Conservation (phyloP, 1,284 basidiomycete species). For the Schizophyllum commune region DNA sequence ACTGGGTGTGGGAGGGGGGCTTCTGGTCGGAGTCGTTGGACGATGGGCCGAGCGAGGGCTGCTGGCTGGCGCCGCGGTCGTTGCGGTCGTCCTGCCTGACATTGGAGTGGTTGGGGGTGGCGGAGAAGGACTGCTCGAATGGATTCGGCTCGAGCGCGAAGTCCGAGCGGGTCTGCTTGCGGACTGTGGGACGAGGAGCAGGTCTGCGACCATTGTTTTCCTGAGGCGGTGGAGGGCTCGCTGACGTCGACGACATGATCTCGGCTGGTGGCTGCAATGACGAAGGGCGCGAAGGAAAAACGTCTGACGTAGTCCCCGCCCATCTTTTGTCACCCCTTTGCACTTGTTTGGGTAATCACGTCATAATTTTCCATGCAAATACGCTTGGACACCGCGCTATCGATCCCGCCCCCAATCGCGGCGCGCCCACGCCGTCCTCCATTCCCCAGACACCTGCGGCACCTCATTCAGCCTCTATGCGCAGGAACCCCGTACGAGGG, state of each 20-base stretch:
- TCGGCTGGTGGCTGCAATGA: background rate
- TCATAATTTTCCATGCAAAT: background rate
- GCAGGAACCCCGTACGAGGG: no score
- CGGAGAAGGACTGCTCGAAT: constrained; percentile 89
- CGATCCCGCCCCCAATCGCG: background rate
- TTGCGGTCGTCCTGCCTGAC: constrained; percentile 27
- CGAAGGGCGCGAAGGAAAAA: background rate
- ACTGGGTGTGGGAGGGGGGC: constrained; percentile 11
- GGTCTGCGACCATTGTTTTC: constrained; percentile 1
- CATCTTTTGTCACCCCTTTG: background rate
- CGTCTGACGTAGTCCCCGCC: background rate
- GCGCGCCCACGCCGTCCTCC: no score
- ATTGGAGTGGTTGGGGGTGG: constrained; percentile 42
- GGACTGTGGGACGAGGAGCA: constrained; percentile 15
- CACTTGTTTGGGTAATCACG: background rate
- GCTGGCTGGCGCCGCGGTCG: constrained; percentile 24
- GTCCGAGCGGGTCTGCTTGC: constrained; percentile 45
- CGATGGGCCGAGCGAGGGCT: constrained; percentile 20
- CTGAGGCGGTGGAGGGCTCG: background rate
- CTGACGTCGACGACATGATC: background rate
- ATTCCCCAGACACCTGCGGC: no score
- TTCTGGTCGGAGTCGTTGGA: background rate
- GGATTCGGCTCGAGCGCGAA: constrained; percentile 92
- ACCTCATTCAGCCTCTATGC: no score
- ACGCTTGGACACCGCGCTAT: background rate